phyloP scores from a whole-genome alignment of 331 rosid species.

The Quercus lobata region DNA sequence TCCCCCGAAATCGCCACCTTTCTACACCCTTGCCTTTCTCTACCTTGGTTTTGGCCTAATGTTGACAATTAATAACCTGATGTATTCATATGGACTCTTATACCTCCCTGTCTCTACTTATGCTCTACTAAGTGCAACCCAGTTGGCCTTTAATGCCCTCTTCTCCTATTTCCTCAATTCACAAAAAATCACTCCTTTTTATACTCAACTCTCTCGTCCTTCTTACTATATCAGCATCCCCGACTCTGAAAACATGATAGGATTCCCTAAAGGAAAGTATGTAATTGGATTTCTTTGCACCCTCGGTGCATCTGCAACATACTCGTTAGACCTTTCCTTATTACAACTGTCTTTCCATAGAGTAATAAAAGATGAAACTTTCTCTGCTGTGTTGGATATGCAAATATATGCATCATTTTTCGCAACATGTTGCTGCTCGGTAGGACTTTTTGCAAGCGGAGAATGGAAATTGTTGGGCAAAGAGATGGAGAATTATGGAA shows the following conservation, averaged over 20 bases:
- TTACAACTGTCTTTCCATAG: constrained; percentile 53
- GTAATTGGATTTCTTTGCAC: too few species aligned
- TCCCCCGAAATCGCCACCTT: too few species aligned
- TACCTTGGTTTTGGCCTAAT: too few species aligned
- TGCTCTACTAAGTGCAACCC: constrained; percentile 60
- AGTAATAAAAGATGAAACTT: constrained; percentile 43
- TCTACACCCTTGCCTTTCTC: too few species aligned
- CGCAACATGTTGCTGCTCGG: constrained; percentile 39
- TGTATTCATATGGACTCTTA: constrained; percentile 26
- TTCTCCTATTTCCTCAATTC: constrained; percentile 56
- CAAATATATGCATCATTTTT: constrained; percentile 48
- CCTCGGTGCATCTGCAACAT: constrained; percentile 60
- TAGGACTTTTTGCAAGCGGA: constrained; percentile 61
- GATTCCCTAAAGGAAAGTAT: too few species aligned
- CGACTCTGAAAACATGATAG: too few species aligned
- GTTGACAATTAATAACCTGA: too few species aligned
- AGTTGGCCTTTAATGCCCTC: constrained; percentile 62
- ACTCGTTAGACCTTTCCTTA: constrained; percentile 48
- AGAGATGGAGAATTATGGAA: constrained; percentile 49
- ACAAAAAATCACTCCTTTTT: constrained; percentile 8
- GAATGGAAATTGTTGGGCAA: constrained; percentile 48
- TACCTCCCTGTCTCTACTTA: constrained; percentile 66
- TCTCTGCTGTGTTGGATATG: constrained; percentile 46
- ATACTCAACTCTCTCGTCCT: too few species aligned
- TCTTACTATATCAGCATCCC: too few species aligned